phyloP scores from a whole-genome alignment of 2,329 filamentous ascomycete genomes.

The Sarocladiaceae sp. region DNA sequence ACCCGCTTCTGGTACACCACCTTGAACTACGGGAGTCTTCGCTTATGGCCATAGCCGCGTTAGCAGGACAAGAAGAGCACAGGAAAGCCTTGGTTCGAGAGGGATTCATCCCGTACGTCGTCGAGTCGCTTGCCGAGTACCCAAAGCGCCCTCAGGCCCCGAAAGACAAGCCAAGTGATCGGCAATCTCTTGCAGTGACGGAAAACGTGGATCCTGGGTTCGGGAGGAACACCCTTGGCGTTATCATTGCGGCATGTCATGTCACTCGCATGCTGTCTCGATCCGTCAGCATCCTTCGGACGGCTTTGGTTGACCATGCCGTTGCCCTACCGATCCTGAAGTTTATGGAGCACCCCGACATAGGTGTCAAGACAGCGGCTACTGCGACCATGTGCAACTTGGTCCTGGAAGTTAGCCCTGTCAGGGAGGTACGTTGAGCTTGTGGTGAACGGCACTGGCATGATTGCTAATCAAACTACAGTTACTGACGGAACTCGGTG shows the following conservation, averaged over 20 bases:
- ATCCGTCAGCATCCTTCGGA: slow-evolving; percentile 77
- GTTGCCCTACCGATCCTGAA: slow-evolving; percentile 71
- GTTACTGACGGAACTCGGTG: slow-evolving; percentile 66
- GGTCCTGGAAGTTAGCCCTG: slow-evolving; percentile 81
- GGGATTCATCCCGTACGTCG: slow-evolving; percentile 73
- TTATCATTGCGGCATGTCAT: slow-evolving; percentile 80
- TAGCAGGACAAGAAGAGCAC: slow-evolving; percentile 78
- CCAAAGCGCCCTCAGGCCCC: slow-evolving; percentile 41
- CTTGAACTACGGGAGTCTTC: slow-evolving; percentile 70
- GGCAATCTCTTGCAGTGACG: not conserved
- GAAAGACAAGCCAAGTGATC: slow-evolving; percentile 35
- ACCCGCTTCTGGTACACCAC: slow-evolving; percentile 57
- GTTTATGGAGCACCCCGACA: slow-evolving; percentile 66
- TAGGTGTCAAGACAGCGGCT: slow-evolving; percentile 79
- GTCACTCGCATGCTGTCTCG: slow-evolving; percentile 75
- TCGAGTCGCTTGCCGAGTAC: slow-evolving; percentile 65
- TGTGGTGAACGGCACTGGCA: no score
- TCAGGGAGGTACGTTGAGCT: slow-evolving; percentile 66
- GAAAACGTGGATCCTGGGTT: slow-evolving; percentile 39
- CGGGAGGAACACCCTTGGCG: slow-evolving; percentile 66
- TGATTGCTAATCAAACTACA: slow-evolving; percentile 25
- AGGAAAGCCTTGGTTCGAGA: slow-evolving; percentile 76
- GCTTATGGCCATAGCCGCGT: slow-evolving; percentile 72
- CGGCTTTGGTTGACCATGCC: slow-evolving; percentile 78
- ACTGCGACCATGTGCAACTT: slow-evolving; percentile 82